Base-by-base conservation (phyloP, 768 basidiomycete species). In the Boletus vermiculosoides region DNA sequence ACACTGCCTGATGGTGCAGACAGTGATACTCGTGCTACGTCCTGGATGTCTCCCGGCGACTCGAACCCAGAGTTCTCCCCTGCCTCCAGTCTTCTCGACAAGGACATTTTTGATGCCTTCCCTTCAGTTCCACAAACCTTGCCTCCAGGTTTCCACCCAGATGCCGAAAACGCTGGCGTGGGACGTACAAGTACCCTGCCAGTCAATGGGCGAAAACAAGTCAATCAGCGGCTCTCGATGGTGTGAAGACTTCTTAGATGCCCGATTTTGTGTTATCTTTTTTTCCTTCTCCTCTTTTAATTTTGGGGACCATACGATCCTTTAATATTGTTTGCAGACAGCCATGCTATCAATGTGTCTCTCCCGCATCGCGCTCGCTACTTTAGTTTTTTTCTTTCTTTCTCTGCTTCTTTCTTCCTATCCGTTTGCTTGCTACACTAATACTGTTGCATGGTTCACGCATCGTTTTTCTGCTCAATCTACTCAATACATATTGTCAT, bases 81-180 rank as follows among this genome's bases (percentile, higher is more conserved):
- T 16, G 45, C 63, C 0, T 60, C 70, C 2, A 72, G 72, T 61
- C 33, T 64, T 25, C 80, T 89, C 42, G 85, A 86, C 64, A 74
- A 76, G 58, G 81, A 81, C 12, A 71, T 88, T 23, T 87, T 85
- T 60, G 87, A 89, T 56, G 80, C 86, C 8, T 90, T 90, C 71
- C 89, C 89, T 23, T 80, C 81, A 34, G 87, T 90, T 6, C 88
- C 88, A 2, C 74, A 78, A 46, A 76, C 74, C 18, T 69, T 77
- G 6, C 80, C 81, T 2, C 64, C 73, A 33, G 71, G 68, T 31
- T 66, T 56, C 41, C 55, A 55, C 25, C 51, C 62, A 2, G 67
- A 64, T 20, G 54, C 47, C 16, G 62, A 61, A 9, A 52, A 55
- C 42, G 37, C 46, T 12, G 36, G 30, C 16, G 51, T 51, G 45